These are phyloP conservation scores for Sporothrix protearum DNA, from an alignment of 2,329 filamentous ascomycete species.

Conservation along the genomic window DNA sequence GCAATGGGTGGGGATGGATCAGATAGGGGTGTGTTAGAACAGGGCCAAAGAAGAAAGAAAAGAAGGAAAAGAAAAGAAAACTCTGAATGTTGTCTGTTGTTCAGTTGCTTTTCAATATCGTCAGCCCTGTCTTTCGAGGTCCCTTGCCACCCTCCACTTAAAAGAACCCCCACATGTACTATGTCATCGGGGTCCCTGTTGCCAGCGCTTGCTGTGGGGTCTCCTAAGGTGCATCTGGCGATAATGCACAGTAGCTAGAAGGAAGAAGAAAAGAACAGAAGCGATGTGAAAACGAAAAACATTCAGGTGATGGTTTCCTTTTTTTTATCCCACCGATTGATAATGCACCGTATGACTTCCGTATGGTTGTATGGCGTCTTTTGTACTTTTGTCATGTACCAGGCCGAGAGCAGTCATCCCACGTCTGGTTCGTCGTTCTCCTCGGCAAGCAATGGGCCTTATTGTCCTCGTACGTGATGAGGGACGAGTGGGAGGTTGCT, in stretches of 20 bases:
- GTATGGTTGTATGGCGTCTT: not conserved
- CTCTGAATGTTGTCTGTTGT: not conserved
- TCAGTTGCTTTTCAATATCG: not conserved
- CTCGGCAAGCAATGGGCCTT: not conserved
- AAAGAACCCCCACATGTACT: constrained; percentile 5
- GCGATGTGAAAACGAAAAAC: not conserved
- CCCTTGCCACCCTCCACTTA: constrained; percentile 4
- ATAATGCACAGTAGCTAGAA: not conserved
- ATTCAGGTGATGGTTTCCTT: constrained; percentile 12
- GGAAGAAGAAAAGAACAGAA: not conserved
- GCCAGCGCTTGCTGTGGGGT: not conserved
- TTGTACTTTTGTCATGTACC: constrained; percentile 2
- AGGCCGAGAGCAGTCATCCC: not conserved
- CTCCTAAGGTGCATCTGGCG: not conserved
- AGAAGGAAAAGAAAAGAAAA: not conserved
- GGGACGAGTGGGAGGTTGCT: not conserved
- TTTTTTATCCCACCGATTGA: not conserved
- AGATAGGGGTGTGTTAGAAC: not conserved
- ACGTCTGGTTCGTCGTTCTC: not conserved
- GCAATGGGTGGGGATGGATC: not conserved
- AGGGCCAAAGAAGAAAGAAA: not conserved
- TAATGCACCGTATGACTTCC: not conserved
- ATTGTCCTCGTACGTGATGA: not conserved
- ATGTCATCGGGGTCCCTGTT: not conserved
- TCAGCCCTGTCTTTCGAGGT: constrained; percentile 8